Evolutionary conservation across 2,329 filamentous ascomycete species (phyloP).

Genomic region (Biscogniauxia marginata): DNA sequence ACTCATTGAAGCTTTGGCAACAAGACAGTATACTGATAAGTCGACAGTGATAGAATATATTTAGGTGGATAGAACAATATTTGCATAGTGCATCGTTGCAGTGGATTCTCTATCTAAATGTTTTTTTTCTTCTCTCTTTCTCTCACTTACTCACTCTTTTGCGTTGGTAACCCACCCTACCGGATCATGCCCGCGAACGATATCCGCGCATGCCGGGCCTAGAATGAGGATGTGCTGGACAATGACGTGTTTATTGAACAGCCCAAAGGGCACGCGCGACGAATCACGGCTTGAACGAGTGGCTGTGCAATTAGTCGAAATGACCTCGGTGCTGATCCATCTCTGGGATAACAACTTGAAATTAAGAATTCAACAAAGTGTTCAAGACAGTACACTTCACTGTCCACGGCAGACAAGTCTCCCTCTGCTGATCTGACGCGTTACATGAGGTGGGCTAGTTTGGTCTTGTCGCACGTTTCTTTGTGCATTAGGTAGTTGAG

Average conservation of each 20-base stretch:
- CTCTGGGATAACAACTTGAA: background rate
- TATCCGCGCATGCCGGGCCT: background rate
- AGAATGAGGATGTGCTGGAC: background rate
- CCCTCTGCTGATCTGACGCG: background rate
- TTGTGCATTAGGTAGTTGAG: background rate
- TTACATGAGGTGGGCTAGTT: background rate
- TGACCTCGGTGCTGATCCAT: conserved; percentile 1
- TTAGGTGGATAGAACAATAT: too few relatives aligned
- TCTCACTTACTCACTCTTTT: conserved; percentile 4
- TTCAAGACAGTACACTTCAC: background rate
- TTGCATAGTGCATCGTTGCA: too few relatives aligned
- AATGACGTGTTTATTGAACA: conserved; percentile 1
- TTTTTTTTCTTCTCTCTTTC: background rate
- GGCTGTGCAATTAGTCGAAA: conserved; percentile 3
- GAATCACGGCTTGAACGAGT: background rate
- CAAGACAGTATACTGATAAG: too few relatives aligned
- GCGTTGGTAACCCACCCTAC: conserved; percentile 3
- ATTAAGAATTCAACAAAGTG: background rate
- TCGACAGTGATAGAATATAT: too few relatives aligned
- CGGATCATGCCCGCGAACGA: background rate
- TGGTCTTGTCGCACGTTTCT: background rate
- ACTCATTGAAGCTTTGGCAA: too few relatives aligned
- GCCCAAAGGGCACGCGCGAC: background rate
- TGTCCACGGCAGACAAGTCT: background rate
- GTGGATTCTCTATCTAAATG: background rate